Evolutionary conservation across 768 basidiomycete species (phyloP), one percentile per base, ranked within the genome.

Genomic region (Tricholoma saponaceum): DNA sequence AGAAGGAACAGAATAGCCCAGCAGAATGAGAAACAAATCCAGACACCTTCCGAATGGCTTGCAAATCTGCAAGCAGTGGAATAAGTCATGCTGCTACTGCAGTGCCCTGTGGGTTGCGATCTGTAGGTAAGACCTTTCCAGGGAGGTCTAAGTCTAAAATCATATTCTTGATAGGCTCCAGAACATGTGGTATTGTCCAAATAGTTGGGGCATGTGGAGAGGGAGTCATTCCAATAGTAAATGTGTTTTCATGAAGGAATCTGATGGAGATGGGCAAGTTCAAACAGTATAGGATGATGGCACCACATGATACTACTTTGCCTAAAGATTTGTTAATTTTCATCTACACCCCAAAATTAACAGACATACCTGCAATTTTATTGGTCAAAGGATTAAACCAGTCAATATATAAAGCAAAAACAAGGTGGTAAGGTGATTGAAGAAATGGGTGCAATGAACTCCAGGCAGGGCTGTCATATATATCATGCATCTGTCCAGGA

Each of bases 361-460:
- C 56, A 51, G 25, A 35, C 14, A 37, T 41, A 6, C 51, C 9
- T 51, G 32, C 51, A 57, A 35, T 39, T 18, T 49, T 51, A 57
- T 51, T 57, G 37, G 56, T 51, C 28, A 41, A 57, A 32, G 50
- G 30, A 50, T 57, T 57, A 51, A 57, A 57, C 56, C 50, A 57
- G 28, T 57, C 28, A n/a, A n/a, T n/a, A n/a, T n/a, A n/a, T n/a
- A n/a, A n/a, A n/a, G n/a, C n/a, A n/a, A n/a, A n/a, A n/a, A 28
- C 28, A 28, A 28, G 28, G 28, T 28, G 28, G 28, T 28, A 28
- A 28, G 28, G 28, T 28, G 28, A 28, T 28, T 28, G 28, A 28
- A 28, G 28, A 28, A 28, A 28, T 4, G 28, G 28, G 28, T 8
- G 8, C 28, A 28, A 28, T 28, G 28, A 28, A 28, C 28, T 28